A percentile compares a stretch with the other conserved stretches of the same genome.
Conservation (phyloP, 306 rosid genomes). For the Phaseolus lunatus region DNA sequence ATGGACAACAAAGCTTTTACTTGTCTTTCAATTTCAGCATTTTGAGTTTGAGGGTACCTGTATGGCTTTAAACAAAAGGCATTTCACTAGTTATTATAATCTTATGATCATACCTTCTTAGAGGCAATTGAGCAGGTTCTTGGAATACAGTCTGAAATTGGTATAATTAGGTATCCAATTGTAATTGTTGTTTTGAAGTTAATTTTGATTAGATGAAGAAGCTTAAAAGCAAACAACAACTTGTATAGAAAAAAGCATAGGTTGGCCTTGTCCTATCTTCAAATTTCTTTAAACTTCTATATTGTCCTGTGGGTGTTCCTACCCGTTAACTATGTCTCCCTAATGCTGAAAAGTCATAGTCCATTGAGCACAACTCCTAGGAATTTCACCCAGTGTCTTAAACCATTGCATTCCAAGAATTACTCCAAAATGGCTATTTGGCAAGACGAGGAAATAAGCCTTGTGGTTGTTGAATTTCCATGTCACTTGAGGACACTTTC, state of each 20-base stretch:
- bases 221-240: not conserved
- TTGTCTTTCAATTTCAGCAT: not conserved
- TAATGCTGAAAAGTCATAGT: not conserved
- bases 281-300: not conserved
- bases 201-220: not conserved
- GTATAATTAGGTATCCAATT: not conserved
- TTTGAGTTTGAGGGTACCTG: not conserved
- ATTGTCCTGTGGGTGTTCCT: not conserved
- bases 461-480: too few species aligned
- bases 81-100: not conserved
- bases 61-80: not conserved
- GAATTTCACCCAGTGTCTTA: not conserved
- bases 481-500: too few species aligned
- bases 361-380: not conserved
- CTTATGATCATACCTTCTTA: not conserved
- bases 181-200: not conserved
- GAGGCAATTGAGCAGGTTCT: not conserved
- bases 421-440: not conserved
- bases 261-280: not conserved
- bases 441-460: not conserved
- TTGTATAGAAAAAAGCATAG: not conserved
- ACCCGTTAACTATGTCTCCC: not conserved
- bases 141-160: not conserved
- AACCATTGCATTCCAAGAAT: not conserved
- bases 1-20: too few species aligned